A percentile compares a stretch with the other conserved stretches of the same genome.
Conservation (phyloP, 306 rosid genomes). For the Fragaria iinumae region DNA sequence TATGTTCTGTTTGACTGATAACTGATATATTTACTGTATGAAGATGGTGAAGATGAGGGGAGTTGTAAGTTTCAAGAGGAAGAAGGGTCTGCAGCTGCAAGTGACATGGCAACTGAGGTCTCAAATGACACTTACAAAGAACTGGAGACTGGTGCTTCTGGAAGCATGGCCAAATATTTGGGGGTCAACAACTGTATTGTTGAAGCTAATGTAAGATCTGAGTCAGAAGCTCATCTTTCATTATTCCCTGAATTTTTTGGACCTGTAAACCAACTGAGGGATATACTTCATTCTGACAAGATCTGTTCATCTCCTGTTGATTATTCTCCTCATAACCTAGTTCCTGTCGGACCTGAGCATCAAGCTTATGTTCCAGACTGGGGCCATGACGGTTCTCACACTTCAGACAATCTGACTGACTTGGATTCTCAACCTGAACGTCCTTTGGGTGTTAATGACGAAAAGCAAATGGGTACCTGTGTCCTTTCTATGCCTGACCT, state of each 20-base stretch:
- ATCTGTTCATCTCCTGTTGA: constrained; percentile 22
- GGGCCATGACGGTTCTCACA: constrained; percentile 23
- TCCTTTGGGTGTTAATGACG: constrained; percentile 15
- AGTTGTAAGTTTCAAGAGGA: constrained; percentile 23
- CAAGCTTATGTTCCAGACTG: constrained; percentile 39
- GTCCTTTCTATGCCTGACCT: constrained; percentile 30
- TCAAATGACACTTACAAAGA: constrained; percentile 9
- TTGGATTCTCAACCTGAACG: neutral
- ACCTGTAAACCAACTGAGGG: constrained; percentile 20
- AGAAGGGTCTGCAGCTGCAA: constrained; percentile 12
- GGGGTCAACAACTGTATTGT: constrained; percentile 22
- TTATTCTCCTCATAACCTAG: constrained; percentile 27
- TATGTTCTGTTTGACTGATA: constrained; percentile 5
- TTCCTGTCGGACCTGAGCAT: constrained; percentile 39
- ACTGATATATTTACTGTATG: constrained; percentile 25
- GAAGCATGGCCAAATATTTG: constrained; percentile 24
- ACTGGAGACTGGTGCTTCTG: constrained; percentile 20
- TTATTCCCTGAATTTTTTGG: constrained; percentile 37
- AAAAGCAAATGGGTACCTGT: constrained; percentile 31
- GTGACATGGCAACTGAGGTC: constrained; percentile 17
- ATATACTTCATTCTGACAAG: constrained; percentile 26
- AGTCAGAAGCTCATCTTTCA: constrained; percentile 33
- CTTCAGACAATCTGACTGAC: constrained; percentile 13
- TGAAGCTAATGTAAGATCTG: constrained; percentile 29
- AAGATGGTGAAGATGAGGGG: constrained; percentile 30